Conservation (phyloP, 139 green algal species). For the Chlorella sp. region DNA sequence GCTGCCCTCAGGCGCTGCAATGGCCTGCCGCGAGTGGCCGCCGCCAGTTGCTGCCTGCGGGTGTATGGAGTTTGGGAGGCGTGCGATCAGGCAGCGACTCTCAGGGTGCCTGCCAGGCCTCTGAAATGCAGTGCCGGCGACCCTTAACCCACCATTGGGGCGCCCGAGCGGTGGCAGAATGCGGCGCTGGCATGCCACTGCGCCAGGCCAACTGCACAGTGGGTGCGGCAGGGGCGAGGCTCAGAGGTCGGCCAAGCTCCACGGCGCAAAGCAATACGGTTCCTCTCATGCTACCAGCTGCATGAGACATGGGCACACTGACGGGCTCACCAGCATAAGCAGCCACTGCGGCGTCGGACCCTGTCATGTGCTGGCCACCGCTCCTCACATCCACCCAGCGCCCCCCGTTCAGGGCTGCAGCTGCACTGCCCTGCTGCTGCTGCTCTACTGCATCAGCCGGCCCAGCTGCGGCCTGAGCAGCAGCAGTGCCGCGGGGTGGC, state of each 20-base stretch:
- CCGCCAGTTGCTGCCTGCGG: neutral
- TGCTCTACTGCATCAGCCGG: neutral
- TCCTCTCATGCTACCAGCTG: too few relatives aligned
- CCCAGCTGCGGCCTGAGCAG: neutral
- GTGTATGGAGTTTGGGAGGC: neutral
- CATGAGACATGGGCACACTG: too few relatives aligned
- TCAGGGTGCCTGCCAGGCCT: too few relatives aligned
- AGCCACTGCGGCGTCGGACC: constrained; percentile 63
- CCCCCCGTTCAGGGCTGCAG: constrained; percentile 26
- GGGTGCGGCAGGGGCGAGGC: too few relatives aligned
- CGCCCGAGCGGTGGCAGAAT: constrained; percentile 52
- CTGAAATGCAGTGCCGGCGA: neutral
- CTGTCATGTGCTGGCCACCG: constrained; percentile 51
- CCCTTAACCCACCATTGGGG: neutral
- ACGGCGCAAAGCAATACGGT: too few relatives aligned
- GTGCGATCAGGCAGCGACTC: too few relatives aligned
- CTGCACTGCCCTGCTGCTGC: neutral
- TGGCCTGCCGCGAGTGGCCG: constrained; percentile 3
- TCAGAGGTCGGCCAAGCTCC: too few relatives aligned
- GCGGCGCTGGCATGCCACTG: constrained; percentile 53
- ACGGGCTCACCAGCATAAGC: constrained; percentile 23
- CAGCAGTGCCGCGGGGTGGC: neutral
- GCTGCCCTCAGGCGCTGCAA: neutral
- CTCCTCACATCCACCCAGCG: constrained; percentile 44
- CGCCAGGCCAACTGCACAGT: constrained; percentile 54